Evolutionary conservation across 2,329 filamentous ascomycete species (phyloP), one percentile per base, ranked within the genome.

Genomic region (Xylariaceae sp.): DNA sequence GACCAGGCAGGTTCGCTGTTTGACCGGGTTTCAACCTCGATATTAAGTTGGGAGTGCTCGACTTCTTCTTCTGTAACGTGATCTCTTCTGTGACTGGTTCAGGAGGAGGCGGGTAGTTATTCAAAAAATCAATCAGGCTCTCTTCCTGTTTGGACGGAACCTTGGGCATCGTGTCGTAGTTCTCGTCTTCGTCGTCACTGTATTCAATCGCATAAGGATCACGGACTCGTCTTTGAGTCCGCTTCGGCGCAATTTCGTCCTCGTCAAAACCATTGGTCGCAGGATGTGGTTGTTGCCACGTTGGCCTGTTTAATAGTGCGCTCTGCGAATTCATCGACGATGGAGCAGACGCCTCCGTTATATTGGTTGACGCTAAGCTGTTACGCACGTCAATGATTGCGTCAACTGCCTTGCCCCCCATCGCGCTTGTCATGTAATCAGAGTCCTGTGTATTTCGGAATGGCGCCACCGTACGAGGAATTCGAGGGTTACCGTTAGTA

Each of bases 201-300:
- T 86, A 78, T 69, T 97, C 92, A 64, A 97, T 90, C n/a, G 92
- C 90, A 66, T 97, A 97, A 0, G 93, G 94, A 69, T 99, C 94
- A 58, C 84, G 89, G 55, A 92, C 85, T 34, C 90, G 86, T 51
- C 88, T 84, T 50, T 88, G 89, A 69, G 89, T 96, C 56, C 89
- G 84, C 67, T 84, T 82, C 4, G 90, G 88, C 71, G 86, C 81
- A 73, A 79, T 79, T 53, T 82, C 77, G 1, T 79, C 79, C 2
- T 82, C 78, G 34, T 79, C 79, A 62, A 80, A 77, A 55, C 74
- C 73, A 54, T 73, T 76, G 5, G 23, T 30, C 4, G 52, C 49
- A 56, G 5, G 69, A 48, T 72, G 69, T 51, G 72, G 64, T 53
- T 66, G 68, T 13, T 74, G 68, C 62, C 76, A 78, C 58, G 75